Base-by-base conservation (phyloP, 768 basidiomycete species). In the Lentinula lateritia region DNA sequence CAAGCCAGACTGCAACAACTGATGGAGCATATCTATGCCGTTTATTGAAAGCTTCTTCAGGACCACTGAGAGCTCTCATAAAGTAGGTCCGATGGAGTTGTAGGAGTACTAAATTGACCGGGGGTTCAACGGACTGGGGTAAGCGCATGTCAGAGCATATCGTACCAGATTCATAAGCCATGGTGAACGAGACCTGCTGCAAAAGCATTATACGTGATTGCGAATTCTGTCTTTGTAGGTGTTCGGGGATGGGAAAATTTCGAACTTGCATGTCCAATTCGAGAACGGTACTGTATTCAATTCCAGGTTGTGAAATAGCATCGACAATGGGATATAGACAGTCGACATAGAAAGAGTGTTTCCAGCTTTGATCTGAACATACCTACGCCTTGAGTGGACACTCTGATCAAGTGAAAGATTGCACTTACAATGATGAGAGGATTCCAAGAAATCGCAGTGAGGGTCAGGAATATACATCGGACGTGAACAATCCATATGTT, bases 81-180 rank as follows among this genome's bases (percentile, higher is more conserved):
- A 89, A 88, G 72, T 79, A 88, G n/a, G 81, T 80, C 54, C 87
- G 76, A 69, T 90, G 88, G 36, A 89, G 71, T 66, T 88, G 86
- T 13, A 89, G 76, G 23, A 89, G 75, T 43, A 87, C 87, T 88
- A 38, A 41, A 60, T 23, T 50, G 45, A 58, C 50, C 7, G 38
- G 23, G 28, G 48, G 35, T 5, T 58, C 45, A 62, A 18, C 43
- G 18, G 34, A 52, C 23, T 12, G 9, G 46, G 23, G 38, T 43
- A 13, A 23, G 8, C 46, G 35, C 6, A 38, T 35, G 5, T 9
- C 18, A n/a, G 32, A 34, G 35, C 58, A 39, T 58, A 39, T 64
- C 76, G 57, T 66, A 88, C 86, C 85, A 61, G 84, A 80, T 73
- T 88, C 87, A 50, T 86, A 75, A 2, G 83, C 84, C 54, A 80